Evolutionary conservation across 2,329 filamentous ascomycete species (phyloP).

Genomic region (Davidsoniella australis): DNA sequence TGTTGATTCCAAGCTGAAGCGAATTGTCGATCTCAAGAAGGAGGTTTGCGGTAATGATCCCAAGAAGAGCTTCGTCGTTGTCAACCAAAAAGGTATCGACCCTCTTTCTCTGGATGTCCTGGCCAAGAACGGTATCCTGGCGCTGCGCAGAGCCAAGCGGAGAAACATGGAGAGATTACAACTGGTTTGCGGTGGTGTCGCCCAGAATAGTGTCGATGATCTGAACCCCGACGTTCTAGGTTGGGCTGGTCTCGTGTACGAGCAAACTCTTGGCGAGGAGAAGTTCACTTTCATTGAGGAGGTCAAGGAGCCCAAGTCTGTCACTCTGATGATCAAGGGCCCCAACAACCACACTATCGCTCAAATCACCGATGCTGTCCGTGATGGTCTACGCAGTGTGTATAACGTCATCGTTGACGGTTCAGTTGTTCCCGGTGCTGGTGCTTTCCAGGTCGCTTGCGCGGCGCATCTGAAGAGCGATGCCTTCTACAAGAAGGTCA

Average conservation of each 20-base stretch:
- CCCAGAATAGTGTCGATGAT: constrained; percentile 95
- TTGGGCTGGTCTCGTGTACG: constrained; percentile 92
- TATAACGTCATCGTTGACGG: constrained; percentile 99
- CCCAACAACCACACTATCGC: constrained; percentile 93
- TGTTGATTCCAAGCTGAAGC: constrained; percentile 88
- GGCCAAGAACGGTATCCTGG: constrained; percentile 95
- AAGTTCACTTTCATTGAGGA: constrained; percentile 99
- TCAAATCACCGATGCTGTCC: constrained; percentile 90
- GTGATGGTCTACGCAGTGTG: constrained; percentile 85
- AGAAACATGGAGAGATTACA: constrained; percentile 98
- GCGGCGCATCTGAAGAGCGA: constrained; percentile 77
- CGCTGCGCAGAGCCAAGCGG: constrained; percentile 84
- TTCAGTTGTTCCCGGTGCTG: constrained; percentile 84
- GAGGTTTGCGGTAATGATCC: constrained; percentile 85
- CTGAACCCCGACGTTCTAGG: constrained; percentile 74
- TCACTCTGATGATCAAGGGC: constrained; percentile 94
- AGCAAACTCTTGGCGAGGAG: constrained; percentile 94
- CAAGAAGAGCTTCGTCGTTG: constrained; percentile 90
- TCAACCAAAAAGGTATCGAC: constrained; percentile 99
- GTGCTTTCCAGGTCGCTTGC: constrained; percentile 90
- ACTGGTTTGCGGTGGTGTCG: constrained; percentile 74
- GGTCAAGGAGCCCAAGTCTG: constrained; percentile 95
- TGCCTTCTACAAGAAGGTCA: constrained; percentile 73
- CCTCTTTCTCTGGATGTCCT: constrained; percentile 88
- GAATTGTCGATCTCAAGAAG: constrained; percentile 97